Evolutionary conservation across 2,329 filamentous ascomycete species (phyloP).

Genomic region (Fusarium lyarnte): DNA sequence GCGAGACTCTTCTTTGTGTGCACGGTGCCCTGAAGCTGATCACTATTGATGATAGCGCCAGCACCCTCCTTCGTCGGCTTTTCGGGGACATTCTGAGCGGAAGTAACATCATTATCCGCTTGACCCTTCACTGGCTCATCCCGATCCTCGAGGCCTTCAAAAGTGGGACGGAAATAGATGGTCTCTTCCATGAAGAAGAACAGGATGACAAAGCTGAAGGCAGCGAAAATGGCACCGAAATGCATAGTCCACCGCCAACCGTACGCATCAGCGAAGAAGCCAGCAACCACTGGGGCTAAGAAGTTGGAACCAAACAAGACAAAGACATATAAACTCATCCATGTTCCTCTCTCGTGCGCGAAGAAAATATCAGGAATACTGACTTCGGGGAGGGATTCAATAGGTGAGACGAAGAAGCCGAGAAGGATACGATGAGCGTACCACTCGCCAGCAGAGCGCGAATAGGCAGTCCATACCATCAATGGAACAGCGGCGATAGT

Average conservation of each 20-base stretch:
- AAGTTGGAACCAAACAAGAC: background rate
- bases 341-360: background rate
- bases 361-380: background rate
- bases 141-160: background rate
- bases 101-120: background rate
- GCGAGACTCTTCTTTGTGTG: background rate
- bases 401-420: background rate
- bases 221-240: background rate
- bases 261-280: background rate
- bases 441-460: background rate
- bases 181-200: background rate
- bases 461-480: background rate
- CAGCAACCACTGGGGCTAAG: background rate
- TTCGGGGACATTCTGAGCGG: background rate
- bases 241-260: background rate
- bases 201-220: background rate
- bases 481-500: background rate
- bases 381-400: background rate
- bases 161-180: background rate
- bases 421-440: background rate
- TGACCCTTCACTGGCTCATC: background rate
- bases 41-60: background rate
- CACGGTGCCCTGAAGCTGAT: background rate
- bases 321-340: background rate
- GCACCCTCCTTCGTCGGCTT: background rate